Evolutionary conservation across 2,329 filamentous ascomycete species (phyloP), one percentile per base, ranked within the genome.

Genomic region (Trichoderma asperellum): DNA sequence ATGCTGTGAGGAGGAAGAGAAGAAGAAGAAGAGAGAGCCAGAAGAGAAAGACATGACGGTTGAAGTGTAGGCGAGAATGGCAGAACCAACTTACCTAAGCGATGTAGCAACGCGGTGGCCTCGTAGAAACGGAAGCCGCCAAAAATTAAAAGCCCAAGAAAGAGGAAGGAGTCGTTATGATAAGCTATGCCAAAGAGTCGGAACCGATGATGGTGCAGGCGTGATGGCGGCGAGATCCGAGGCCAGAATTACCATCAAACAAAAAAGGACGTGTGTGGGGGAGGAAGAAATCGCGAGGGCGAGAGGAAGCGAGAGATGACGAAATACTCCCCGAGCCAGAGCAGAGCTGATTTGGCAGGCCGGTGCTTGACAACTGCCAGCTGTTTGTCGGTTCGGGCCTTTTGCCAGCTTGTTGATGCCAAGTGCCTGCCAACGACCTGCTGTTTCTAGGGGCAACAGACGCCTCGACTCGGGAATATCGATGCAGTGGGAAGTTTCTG

Each of bases 1-100:
- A 83, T 86, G 83, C 80, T 85, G 80, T 80, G 78, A 78, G 71
- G 75, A 77, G 68, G 71, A 70, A 70, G 73, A 40, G 69, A n/a
- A n/a, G 59, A 65, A 40, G 70, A 70, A 68, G 57, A 69, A 69
- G 60, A 34, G 68, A 65, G 59, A 67, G 49, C n/a, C 18, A 52
- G 24, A 62, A 68, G 49, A 65, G 63, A 69, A 61, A 43, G 40
- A 43, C 18, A 6, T 43, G 55, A 59, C 70, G 69, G 55, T 18
- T 35, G 37, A 69, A 58, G 35, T n/a, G 18, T 37, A 64, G 49
- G 35, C 61, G 61, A 64, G 61, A 56, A 24, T 11, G 47, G 47
- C 47, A 24, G 29, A 58, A 35, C 7, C 14, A 11, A 56, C 70
- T 67, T 71, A 71, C 70, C 70, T 70, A 69, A 69, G 60, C 49